These are phyloP conservation scores for Alternaria sp. DNA, from an alignment of 2,329 filamentous ascomycete species.

Conservation along the genomic window DNA sequence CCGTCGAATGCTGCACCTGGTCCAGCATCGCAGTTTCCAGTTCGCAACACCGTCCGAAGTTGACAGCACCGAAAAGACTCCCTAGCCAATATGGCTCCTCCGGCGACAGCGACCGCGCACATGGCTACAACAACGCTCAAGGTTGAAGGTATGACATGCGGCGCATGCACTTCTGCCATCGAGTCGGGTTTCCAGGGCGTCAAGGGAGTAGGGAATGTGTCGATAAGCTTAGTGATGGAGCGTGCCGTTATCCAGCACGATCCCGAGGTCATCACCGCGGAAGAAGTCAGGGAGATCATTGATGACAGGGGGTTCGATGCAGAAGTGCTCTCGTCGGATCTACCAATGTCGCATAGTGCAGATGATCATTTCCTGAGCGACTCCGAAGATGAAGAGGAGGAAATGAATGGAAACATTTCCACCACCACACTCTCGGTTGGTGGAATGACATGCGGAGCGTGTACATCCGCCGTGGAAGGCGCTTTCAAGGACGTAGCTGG, in stretches of 20 bases:
- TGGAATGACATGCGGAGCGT: slow-evolving; percentile 92
- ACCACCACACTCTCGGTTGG: slow-evolving; percentile 80
- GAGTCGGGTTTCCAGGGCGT: slow-evolving; percentile 88
- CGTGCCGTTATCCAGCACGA: slow-evolving; percentile 95
- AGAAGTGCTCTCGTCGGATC: slow-evolving; percentile 82
- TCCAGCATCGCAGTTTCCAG: slow-evolving; percentile 2
- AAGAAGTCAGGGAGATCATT: slow-evolving; percentile 82
- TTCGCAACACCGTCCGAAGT: slow-evolving; percentile 1
- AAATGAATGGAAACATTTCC: slow-evolving; percentile 49
- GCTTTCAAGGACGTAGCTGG: slow-evolving; percentile 79
- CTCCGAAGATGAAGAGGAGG: slow-evolving; percentile 46
- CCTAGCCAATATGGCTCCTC: slow-evolving; percentile 36
- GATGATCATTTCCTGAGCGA: slow-evolving; percentile 49
- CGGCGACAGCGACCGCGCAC: slow-evolving; percentile 53
- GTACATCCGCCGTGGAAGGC: slow-evolving; percentile 83
- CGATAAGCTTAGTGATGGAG: slow-evolving; percentile 93
- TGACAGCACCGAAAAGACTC: slow-evolving; percentile 9
- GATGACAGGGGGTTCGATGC: slow-evolving; percentile 94
- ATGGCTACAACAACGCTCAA: slow-evolving; percentile 91
- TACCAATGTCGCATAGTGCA: slow-evolving; percentile 61
- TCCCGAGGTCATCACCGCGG: slow-evolving; percentile 74
- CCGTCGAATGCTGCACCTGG: slow-evolving; percentile 6
- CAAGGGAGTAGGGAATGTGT: slow-evolving; percentile 82
- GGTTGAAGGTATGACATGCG: slow-evolving; percentile 87
- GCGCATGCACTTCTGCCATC: slow-evolving; percentile 93